These are phyloP conservation scores for Penicillium sp. DNA, from an alignment of 2,329 filamentous ascomycete genomes.

Conservation along the genomic window DNA sequence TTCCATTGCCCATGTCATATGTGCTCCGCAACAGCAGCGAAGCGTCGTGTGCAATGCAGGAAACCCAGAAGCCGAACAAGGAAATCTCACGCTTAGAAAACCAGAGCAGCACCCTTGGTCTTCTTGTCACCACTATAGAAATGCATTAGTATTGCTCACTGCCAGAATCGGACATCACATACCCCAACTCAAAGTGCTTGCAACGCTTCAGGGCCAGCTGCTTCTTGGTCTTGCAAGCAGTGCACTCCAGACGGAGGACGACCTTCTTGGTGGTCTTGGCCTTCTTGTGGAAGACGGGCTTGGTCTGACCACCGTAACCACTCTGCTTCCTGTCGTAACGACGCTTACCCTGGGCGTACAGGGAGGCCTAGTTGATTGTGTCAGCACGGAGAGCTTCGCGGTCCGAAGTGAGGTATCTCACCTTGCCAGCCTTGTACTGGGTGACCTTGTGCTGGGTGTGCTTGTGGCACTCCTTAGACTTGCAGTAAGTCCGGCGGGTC, in stretches of 20 bases:
- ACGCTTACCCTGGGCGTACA: constrained; percentile 98
- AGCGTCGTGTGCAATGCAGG: constrained; percentile 36
- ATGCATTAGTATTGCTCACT: constrained; percentile 41
- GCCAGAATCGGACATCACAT: constrained; percentile 44
- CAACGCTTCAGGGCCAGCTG: constrained; percentile 98
- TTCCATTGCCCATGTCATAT: constrained; percentile 40
- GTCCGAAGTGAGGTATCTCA: constrained; percentile 39
- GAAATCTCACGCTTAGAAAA: constrained; percentile 72
- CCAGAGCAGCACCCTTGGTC: constrained; percentile 99
- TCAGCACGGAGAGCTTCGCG: constrained; percentile 26
- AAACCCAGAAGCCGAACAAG: constrained; percentile 42
- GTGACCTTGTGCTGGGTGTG: constrained; percentile 90
- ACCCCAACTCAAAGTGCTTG: constrained; percentile 99
- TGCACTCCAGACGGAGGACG: constrained; percentile 96
- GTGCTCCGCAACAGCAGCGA: constrained; percentile 31
- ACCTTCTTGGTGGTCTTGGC: constrained; percentile 99
- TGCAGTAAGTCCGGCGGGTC: constrained; percentile 96
- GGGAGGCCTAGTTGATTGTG: constrained; percentile 59
- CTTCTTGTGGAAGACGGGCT: constrained; percentile 99
- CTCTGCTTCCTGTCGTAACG: constrained; percentile 99
- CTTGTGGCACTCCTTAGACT: constrained; percentile 90
- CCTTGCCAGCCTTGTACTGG: constrained; percentile 96
- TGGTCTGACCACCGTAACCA: constrained; percentile 99
- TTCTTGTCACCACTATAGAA: constrained; percentile 95
- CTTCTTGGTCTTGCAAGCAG: constrained; percentile 94